A percentile compares a stretch with the other conserved stretches of the same genome.
phyloP scores from a whole-genome alignment of 768 basidiomycete genomes.

The Calocera viscosa region DNA sequence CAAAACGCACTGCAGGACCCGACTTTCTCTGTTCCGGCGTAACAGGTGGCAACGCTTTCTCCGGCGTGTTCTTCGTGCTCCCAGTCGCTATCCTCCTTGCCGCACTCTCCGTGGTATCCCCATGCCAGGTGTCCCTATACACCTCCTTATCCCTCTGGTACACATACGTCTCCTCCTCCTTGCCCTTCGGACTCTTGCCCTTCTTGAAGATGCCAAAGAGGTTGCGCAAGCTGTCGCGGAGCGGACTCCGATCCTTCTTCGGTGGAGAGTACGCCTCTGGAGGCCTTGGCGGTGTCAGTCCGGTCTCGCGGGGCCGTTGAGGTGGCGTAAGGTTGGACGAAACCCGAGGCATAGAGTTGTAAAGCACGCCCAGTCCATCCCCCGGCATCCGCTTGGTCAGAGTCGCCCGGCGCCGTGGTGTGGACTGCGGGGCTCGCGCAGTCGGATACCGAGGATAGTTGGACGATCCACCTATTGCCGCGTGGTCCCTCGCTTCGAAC shows the following conservation, averaged over 20 bases:
- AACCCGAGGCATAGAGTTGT: neutral
- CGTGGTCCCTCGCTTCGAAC: neutral
- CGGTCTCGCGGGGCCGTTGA: neutral
- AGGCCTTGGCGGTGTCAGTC: neutral
- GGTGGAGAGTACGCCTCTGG: neutral
- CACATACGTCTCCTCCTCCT: neutral
- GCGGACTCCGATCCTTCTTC: neutral
- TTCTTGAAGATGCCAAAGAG: neutral
- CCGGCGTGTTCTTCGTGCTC: neutral
- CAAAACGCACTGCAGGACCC: neutral
- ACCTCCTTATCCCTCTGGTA: conserved; percentile 4
- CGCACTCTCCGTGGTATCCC: neutral
- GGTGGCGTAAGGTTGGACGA: conserved; percentile 5
- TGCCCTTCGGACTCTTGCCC: neutral
- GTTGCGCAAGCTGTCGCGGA: neutral
- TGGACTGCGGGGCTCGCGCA: neutral
- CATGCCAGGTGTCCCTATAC: neutral
- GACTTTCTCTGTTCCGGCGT: neutral
- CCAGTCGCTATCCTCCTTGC: neutral
- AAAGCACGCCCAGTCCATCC: neutral
- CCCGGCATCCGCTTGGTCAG: neutral
- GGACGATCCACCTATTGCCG: neutral
- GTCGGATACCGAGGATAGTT: neutral
- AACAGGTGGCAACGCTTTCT: neutral
- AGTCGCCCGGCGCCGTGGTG: neutral